phyloP scores from a whole-genome alignment of 306 rosid species.

The Acacia confusa region DNA sequence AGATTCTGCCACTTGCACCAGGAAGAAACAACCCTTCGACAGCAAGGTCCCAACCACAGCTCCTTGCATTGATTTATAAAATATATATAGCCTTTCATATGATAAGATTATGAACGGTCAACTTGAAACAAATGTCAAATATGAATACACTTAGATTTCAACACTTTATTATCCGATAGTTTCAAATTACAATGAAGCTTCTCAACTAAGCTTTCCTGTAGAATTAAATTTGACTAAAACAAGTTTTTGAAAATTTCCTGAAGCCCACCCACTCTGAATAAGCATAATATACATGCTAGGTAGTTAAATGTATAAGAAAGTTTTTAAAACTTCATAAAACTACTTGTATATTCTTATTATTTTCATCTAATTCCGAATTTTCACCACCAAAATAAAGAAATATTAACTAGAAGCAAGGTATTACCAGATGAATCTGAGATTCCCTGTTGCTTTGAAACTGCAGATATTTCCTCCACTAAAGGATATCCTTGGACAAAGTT shows the following conservation, averaged over 20 bases:
- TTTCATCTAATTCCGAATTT: neutral
- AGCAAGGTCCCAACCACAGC: too few relatives aligned
- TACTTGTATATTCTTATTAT: neutral
- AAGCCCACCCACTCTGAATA: neutral
- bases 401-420: neutral
- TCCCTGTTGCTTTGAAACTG: constrained; percentile 9
- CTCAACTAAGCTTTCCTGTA: neutral
- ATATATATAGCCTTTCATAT: neutral
- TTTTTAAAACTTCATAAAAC: neutral
- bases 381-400: neutral
- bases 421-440: constrained; percentile 32
- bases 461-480: neutral
- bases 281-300: neutral
- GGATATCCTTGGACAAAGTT: constrained; percentile 48
- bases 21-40: too few relatives aligned
- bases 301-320: neutral
- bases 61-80: too few relatives aligned
- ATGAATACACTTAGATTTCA: neutral
- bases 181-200: neutral
- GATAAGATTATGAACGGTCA: neutral
- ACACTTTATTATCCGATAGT: neutral
- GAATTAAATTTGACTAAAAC: neutral
- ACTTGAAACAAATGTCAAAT: neutral
- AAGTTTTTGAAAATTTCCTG: neutral
- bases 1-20: too few relatives aligned